phyloP scores from a whole-genome alignment of 2,329 filamentous ascomycete species.

The Aaosphaeria pasadenensis region DNA sequence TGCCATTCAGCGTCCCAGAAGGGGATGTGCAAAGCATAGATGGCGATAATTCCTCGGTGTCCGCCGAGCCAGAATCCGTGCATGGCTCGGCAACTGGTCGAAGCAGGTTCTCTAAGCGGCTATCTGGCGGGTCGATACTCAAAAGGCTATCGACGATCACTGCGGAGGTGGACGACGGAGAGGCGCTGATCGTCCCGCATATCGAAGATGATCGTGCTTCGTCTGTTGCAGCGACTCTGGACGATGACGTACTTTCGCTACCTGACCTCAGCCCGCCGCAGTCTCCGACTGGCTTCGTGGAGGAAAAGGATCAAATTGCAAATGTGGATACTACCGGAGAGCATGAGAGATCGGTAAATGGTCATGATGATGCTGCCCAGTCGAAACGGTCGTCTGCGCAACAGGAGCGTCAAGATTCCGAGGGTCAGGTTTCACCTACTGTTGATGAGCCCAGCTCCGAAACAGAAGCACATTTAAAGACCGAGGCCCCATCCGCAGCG shows the following conservation, averaged over 20 bases:
- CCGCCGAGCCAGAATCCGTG: conserved; percentile 46
- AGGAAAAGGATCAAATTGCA: neutral
- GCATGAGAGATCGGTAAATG: neutral
- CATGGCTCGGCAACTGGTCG: conserved; percentile 6
- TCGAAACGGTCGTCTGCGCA: neutral
- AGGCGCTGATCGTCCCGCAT: conserved; percentile 33
- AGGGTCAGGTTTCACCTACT: neutral
- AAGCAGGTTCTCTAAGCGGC: conserved; percentile 32
- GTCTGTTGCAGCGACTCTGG: conserved; percentile 54
- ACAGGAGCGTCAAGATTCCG: neutral
- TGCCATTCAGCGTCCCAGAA: conserved; percentile 63
- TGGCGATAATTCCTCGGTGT: conserved; percentile 54
- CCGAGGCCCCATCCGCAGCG: neutral
- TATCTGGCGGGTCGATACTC: conserved; percentile 29
- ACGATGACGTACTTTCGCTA: conserved; percentile 50
- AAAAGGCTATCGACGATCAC: conserved; percentile 16
- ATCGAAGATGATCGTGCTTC: conserved; percentile 43
- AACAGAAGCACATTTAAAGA: neutral
- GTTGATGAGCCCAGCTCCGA: neutral
- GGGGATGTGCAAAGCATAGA: conserved; percentile 44
- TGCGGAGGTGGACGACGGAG: conserved; percentile 16
- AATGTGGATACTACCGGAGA: neutral
- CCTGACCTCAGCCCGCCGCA: conserved; percentile 23
- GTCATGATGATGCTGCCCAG: too few relatives aligned
- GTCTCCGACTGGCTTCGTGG: conserved; percentile 6